Base-by-base conservation (phyloP, 1,284 basidiomycete species). In the Moesziomyces parantarcticus region DNA sequence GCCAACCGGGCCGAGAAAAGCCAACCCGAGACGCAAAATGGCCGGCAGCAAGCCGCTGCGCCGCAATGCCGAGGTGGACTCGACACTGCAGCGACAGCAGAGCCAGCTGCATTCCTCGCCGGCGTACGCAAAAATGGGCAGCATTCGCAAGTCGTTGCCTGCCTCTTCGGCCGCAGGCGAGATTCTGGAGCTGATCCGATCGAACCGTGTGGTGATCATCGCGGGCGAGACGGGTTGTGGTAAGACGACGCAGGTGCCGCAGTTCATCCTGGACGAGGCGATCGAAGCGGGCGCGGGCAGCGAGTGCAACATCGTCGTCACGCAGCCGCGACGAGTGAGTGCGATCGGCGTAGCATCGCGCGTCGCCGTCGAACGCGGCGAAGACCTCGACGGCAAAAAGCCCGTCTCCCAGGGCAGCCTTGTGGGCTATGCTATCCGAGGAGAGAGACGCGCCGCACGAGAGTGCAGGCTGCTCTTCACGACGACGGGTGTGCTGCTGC, bases 301-400 rank as follows among this genome's bases (percentile, higher is more conserved):
- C 14, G 86, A 87, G 34, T 89, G 90, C 41, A 92, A 89, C 22
- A 94, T 97, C 53, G 86, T 97, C 45, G 87, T 96, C 14, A 97
- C 95, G 2, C 94, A 97, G 80, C 94, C 94, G 16, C 89, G 95
- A 22, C 88, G 94, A 78, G 89, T 97, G 14, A 92, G 92, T 23
- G 94, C 94, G 0, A 90, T 96, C 65, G 92, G 93, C 4, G 92
- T 97, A 5, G 92, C 94, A 3, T 87, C 90, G 18, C 90, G 94
- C 57, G 94, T 97, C 16, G 92, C 93, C 7, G 86, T 90, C 41
- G 94, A 97, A 83, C 88, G 94, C 3, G 85, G 91, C 21, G 90
- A 94, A 67, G 92, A 94, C 66, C 77, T 88, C 29, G 86, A 88
- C 59, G 70, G 72, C 34, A 61, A 75, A 20, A 65, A 56, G 34